phyloP scores from a whole-genome alignment of 176 grass and related monocot species.

The Carex kokanica region DNA sequence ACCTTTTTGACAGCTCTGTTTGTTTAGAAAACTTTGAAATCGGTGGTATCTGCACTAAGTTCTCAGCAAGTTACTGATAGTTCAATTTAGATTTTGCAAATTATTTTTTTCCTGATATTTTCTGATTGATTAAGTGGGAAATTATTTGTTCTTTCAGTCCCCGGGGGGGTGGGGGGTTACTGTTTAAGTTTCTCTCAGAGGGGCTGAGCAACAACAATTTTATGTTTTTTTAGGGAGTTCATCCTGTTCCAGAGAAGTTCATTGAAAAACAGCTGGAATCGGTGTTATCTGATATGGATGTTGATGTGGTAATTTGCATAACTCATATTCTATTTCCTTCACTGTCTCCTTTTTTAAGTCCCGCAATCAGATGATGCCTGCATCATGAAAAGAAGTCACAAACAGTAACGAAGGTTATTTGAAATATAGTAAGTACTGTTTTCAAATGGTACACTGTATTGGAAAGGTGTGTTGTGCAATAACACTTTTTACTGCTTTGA shows the following conservation, averaged over 20 bases:
- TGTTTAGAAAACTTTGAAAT: not conserved
- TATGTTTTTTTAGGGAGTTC: constrained; percentile 49
- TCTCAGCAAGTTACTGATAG: not conserved
- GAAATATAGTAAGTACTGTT: not conserved
- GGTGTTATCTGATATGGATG: constrained; percentile 86
- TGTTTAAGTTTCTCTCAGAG: not conserved
- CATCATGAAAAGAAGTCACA: not conserved
- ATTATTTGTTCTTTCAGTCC: not conserved
- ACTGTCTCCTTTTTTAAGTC: not conserved
- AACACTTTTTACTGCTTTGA: constrained; percentile 12
- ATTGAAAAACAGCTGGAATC: constrained; percentile 68
- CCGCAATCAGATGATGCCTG: not conserved
- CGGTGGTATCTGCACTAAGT: not conserved
- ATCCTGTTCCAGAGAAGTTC: constrained; percentile 72
- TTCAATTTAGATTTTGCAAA: not conserved
- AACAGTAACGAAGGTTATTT: not conserved
- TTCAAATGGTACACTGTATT: not conserved
- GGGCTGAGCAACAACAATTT: not conserved
- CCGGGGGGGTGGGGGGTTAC: not conserved
- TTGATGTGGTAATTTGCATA: constrained; percentile 65
- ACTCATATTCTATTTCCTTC: not conserved
- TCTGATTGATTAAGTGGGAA: not conserved
- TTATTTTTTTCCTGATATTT: not conserved
- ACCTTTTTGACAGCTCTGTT: not conserved
- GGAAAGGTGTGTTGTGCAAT: not conserved